Evolutionary conservation across 2,329 filamentous ascomycete genomes (phyloP).

Genomic region (Leptodontidium sp.): DNA sequence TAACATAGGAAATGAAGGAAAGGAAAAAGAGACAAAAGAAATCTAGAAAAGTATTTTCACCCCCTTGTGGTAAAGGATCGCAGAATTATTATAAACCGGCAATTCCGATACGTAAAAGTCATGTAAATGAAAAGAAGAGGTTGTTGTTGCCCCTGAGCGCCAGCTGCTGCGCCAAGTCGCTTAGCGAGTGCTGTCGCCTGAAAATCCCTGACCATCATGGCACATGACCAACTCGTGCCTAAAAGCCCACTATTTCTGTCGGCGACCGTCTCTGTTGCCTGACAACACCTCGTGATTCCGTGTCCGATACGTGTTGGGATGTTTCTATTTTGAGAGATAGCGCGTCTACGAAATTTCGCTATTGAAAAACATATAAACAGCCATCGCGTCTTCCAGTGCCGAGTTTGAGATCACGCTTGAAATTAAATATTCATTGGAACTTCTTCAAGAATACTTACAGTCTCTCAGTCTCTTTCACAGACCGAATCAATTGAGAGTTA

Average conservation of each 20-base stretch:
- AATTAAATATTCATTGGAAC: neutral
- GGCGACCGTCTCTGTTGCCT: constrained; percentile 31
- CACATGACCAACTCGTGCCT: constrained; percentile 30
- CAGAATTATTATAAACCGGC: too few relatives aligned
- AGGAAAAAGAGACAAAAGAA: neutral
- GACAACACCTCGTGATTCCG: constrained; percentile 35
- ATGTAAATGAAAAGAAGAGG: neutral
- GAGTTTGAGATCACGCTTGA: neutral
- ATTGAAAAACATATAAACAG: constrained; percentile 1
- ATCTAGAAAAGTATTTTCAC: neutral
- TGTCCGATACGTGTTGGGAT: constrained; percentile 24
- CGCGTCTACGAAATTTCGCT: constrained; percentile 22
- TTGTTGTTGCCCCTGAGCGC: neutral
- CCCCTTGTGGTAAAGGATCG: too few relatives aligned
- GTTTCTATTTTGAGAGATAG: constrained; percentile 32
- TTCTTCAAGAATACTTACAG: neutral
- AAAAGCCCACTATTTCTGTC: constrained; percentile 16
- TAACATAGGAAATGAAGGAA: neutral
- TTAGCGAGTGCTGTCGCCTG: constrained; percentile 29
- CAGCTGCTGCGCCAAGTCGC: neutral
- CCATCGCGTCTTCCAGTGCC: neutral
- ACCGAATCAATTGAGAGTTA: neutral
- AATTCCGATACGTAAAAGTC: too few relatives aligned
- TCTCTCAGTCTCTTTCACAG: neutral
- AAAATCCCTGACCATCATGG: neutral